These are phyloP conservation scores for Moesziomyces parantarcticus DNA, from an alignment of 1,284 basidiomycete species.

Conservation along the genomic window DNA sequence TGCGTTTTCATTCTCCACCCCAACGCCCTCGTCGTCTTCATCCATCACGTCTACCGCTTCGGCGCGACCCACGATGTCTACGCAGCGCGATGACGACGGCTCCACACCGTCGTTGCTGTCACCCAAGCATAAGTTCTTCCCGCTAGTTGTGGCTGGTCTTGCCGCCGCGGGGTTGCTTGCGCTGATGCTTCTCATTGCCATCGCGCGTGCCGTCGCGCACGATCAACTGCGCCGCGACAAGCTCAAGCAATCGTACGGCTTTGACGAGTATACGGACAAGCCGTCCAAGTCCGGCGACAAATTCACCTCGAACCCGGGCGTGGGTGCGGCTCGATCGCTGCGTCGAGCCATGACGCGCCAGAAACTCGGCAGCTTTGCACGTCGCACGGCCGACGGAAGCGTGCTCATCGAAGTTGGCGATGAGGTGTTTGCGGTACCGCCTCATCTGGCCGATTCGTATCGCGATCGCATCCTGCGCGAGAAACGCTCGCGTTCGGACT, in stretches of 20 bases:
- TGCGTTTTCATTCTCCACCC: constrained; percentile 2
- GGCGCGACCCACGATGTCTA: background rate
- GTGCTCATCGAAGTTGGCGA: constrained; percentile 57
- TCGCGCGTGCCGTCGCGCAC: constrained; percentile 32
- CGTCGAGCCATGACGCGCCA: constrained; percentile 40
- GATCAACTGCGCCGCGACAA: constrained; percentile 35
- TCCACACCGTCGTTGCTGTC: constrained; percentile 7
- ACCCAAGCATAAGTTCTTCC: constrained; percentile 49
- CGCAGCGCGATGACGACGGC: background rate
- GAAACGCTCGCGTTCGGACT: constrained; percentile 4
- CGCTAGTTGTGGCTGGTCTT: constrained; percentile 39
- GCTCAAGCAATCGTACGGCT: constrained; percentile 18
- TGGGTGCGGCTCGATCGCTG: constrained; percentile 10
- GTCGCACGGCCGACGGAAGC: constrained; percentile 32
- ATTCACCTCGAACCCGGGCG: constrained; percentile 8
- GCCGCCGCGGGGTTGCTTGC: constrained; percentile 25
- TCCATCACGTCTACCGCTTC: background rate
- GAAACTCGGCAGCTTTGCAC: constrained; percentile 46
- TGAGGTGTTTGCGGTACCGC: constrained; percentile 53
- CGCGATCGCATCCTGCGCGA: constrained; percentile 26
- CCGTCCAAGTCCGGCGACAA: constrained; percentile 5
- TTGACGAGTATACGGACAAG: constrained; percentile 11
- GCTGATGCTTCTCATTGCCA: constrained; percentile 46
- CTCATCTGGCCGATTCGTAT: constrained; percentile 49
- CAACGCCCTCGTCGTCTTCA: constrained; percentile 3